Base-by-base conservation (phyloP, 768 basidiomycete genomes). In the Lactifluus echinatus region DNA sequence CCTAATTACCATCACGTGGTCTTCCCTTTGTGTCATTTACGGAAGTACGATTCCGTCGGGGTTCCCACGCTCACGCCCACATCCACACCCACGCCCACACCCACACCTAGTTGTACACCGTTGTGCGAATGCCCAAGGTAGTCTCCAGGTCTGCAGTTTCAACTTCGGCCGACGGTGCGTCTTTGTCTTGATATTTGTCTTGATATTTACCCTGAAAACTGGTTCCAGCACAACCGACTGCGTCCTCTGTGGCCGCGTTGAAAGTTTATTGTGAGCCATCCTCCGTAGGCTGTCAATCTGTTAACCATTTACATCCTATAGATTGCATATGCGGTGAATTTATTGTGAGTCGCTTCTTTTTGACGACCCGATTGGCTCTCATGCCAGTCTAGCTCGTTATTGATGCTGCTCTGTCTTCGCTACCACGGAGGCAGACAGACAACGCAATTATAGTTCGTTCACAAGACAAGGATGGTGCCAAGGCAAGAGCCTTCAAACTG, bases 321-420 rank as follows among this genome's bases (percentile, higher is more conserved):
- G 88, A 91, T 69, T 92, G 89, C 66, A 83, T 92, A 57, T 92
- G 89, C 69, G 88, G 89, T 68, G 89, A 91, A 70, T 90, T 89
- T 65, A 83, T 90, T 66, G 88, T 87, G 70, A 65, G 85, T 55
- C 36, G 29, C 23, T 28, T 49, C 29, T 34, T 29, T 12, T 14
- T 14, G 19, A 14, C 21, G 26, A n/a, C 21, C 19, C 36, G 26
- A 46, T 33, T 50, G 24, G 43, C 26, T 43, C 44, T 55, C 42
- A 43, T 48, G 24, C 37, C 17, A 33, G 8, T 6, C 23, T 61
- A 91, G 88, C 86, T 91, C 62, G 87, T 91, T 24, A 84, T 89
- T 69, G 88, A 91, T 70, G 87, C 82, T 70, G 82, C 76, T 55
- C 75, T 91, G 48, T 76, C 78, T 53, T 75, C 78, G 40, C 76